These are phyloP conservation scores for Fistulifera solaris DNA, from an alignment of 108 stramenopile species.

Conservation along the genomic window DNA sequence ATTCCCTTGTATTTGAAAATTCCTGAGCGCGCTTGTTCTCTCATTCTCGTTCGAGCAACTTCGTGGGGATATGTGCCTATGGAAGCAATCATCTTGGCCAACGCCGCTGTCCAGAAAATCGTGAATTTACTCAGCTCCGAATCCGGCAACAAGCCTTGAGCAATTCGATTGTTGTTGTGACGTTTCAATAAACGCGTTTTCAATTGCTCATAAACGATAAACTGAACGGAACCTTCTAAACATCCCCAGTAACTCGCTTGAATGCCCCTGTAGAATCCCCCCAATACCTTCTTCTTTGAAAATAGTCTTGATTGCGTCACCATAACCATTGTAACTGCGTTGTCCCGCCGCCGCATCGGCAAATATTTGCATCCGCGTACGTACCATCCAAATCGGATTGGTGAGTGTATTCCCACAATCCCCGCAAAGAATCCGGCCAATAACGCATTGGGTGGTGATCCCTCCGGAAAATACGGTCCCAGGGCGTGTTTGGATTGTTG, in stretches of 20 bases:
- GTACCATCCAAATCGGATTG: slow-evolving; percentile 94
- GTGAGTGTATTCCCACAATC: slow-evolving; percentile 74
- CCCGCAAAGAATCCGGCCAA: slow-evolving; percentile 56
- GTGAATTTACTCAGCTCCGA: slow-evolving; percentile 52
- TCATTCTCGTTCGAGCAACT: slow-evolving; percentile 84
- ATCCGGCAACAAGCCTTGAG: slow-evolving; percentile 42
- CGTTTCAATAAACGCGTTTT: slow-evolving; percentile 51
- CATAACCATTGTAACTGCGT: slow-evolving; percentile 59
- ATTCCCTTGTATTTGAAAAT: slow-evolving; percentile 90
- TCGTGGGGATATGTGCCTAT: slow-evolving; percentile 91
- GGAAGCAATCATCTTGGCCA: slow-evolving; percentile 73
- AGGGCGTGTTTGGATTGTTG: slow-evolving; percentile 46
- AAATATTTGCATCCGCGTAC: slow-evolving; percentile 81
- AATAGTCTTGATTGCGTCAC: slow-evolving; percentile 70
- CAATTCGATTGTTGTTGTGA: slow-evolving; percentile 37
- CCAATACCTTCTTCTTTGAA: slow-evolving; percentile 67
- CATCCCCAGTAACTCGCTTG: slow-evolving; percentile 92
- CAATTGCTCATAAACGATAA: slow-evolving; percentile 86
- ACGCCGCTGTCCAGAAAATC: slow-evolving; percentile 72
- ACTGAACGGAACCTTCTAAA: slow-evolving; percentile 83
- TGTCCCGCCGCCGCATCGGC: slow-evolving; percentile 74
- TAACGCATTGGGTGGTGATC: slow-evolving; percentile 50
- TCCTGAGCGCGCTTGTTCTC: slow-evolving; percentile 84
- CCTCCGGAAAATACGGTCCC: slow-evolving; percentile 42
- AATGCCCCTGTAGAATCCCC: slow-evolving; percentile 87